Evolutionary conservation across 1,284 basidiomycete species (phyloP), one percentile per base, ranked within the genome.

Genomic region (Neonothopanus nambi): DNA sequence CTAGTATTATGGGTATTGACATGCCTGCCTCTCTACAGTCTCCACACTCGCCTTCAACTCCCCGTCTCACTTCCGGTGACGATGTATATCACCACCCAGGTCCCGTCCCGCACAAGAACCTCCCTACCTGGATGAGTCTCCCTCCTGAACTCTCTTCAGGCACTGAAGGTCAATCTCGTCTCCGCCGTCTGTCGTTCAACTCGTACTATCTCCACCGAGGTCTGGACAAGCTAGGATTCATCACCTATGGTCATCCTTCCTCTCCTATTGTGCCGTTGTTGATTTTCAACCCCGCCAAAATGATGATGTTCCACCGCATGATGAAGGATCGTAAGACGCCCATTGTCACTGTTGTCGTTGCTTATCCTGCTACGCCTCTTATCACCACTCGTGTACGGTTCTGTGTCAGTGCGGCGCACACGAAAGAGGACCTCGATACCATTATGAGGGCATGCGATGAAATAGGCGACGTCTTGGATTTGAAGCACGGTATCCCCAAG

Each of bases 221-320:
- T 4, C 80, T 99, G 51, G 79, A 85, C 63, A 96, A 95, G 69
- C 85, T 99, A 37, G 97, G 96, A 0, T 99, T 99, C 78, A 97
- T 99, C 76, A 91, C 93, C 8, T 98, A 95, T 65, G 95, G 96
- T 0, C 87, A 93, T 70, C 84, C 87, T 48, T 89, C 95, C 64
- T 94, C 91, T 21, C 95, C 97, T 3, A 94, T 99, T 61, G 89
- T 98, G 3, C 97, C 97, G 0, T 77, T 98, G 41, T 78, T 99
- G 54, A 78, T 99, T 37, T 99, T 94, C 81, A 85, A 95, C 67
- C 95, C 94, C 0, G 95, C 91, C 50, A 96, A 96, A 75, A 93
- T 96, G 91, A 81, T 81, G 54, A 80, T 87, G 65, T 95, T 95
- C 77, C 87, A 89, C 62, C 81, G 89, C 17, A 82, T 96, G 82